Conservation (phyloP, 2,329 filamentous ascomycete species). For the Botryotinia globosa region DNA sequence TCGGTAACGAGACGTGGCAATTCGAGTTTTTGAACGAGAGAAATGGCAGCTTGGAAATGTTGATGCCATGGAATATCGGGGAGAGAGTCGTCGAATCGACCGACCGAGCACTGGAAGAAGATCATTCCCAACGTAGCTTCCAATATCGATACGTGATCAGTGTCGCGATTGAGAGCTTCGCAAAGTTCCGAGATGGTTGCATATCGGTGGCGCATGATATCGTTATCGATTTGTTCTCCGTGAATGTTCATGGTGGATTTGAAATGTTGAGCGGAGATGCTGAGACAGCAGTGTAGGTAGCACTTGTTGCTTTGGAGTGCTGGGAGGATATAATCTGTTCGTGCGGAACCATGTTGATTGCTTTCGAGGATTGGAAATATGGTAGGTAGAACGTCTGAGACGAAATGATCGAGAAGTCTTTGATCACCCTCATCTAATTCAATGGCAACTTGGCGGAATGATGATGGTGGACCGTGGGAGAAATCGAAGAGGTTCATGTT, state of each 20-base stretch:
- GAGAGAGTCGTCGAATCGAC: conserved; percentile 76
- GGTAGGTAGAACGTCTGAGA: conserved; percentile 79
- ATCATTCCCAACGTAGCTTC: conserved; percentile 94
- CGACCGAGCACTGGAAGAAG: conserved; percentile 92
- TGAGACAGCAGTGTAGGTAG: conserved; percentile 93
- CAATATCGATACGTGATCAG: conserved; percentile 81
- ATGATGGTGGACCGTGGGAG: conserved; percentile 62
- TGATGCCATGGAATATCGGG: conserved; percentile 96
- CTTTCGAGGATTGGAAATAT: conserved; percentile 91
- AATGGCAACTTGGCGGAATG: conserved; percentile 67
- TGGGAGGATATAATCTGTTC: conserved; percentile 79
- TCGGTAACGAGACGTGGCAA: conserved; percentile 67
- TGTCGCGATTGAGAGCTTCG: conserved; percentile 74
- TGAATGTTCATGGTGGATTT: conserved; percentile 70
- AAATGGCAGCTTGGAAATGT: conserved; percentile 89
- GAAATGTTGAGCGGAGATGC: conserved; percentile 86
- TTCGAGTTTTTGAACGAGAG: conserved; percentile 79
- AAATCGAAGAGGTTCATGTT: conserved; percentile 85
- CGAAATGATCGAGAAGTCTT: conserved; percentile 83
- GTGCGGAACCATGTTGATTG: conserved; percentile 80
- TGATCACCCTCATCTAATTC: conserved; percentile 87
- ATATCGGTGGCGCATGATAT: conserved; percentile 90
- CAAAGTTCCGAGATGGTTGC: conserved; percentile 84
- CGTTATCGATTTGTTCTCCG: conserved; percentile 75
- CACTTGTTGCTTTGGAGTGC: conserved; percentile 87